These are phyloP conservation scores for Gossypium stocksii DNA, from an alignment of 345 rosid species.

Conservation along the genomic window DNA sequence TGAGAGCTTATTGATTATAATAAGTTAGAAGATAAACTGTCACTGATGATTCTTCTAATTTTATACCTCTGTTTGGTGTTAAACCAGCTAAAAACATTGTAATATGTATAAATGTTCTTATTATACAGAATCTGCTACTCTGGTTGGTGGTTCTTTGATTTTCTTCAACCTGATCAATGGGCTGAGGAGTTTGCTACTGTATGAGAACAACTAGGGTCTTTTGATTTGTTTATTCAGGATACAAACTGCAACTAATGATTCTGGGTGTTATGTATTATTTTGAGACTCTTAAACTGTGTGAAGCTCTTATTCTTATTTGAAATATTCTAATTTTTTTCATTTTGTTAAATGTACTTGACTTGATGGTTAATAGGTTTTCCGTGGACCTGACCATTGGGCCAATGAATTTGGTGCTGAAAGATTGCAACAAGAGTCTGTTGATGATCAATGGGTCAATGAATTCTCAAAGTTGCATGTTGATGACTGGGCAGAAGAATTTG, in stretches of 20 bases:
- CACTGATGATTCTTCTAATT: background rate
- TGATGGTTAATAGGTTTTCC: conserved; percentile 40
- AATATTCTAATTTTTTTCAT: conserved; percentile 18
- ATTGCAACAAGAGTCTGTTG: conserved; percentile 47
- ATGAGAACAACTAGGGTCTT: background rate
- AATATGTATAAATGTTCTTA: background rate
- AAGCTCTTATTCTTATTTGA: background rate
- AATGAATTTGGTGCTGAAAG: conserved; percentile 70
- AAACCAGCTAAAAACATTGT: background rate
- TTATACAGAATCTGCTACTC: background rate
- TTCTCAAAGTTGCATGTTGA: conserved; percentile 85
- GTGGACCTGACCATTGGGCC: conserved; percentile 75
- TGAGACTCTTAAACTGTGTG: background rate
- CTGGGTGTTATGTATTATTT: background rate
- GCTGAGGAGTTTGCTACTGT: background rate
- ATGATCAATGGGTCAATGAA: conserved; percentile 93
- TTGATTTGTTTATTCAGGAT: background rate
- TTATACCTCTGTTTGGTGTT: background rate
- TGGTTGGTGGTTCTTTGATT: background rate
- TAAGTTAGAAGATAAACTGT: background rate
- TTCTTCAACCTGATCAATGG: background rate
- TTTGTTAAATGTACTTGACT: conserved; percentile 10
- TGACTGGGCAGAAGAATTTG: conserved; percentile 97
- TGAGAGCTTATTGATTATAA: background rate
- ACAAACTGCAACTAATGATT: background rate